Base-by-base conservation (phyloP, 495 filamentous ascomycete species). In the Penicillium alfredii region DNA sequence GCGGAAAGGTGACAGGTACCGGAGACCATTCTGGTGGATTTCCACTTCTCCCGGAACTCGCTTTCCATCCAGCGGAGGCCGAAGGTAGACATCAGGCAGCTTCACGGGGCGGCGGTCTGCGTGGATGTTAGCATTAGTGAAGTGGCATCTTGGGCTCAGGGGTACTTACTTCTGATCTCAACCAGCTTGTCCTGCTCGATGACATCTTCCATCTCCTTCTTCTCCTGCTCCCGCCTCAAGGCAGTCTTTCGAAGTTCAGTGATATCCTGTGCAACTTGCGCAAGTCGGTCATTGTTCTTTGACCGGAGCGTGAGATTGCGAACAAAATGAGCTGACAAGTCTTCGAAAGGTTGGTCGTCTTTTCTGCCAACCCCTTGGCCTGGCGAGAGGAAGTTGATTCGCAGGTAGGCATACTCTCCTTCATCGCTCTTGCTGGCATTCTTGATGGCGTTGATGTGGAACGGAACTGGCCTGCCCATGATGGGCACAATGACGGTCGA, bases 131-230 rank as follows among this genome's bases (percentile, higher is more conserved):
- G 40, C 27, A 25, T 23, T 11, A 23, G 4, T 26, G 11, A 33
- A 20, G n/a, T 9, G 9, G 26, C n/a, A n/a, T 8, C 9, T 20
- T 30, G 12, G 24, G 8, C 1, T 11, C 7, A 6, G n/a, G n/a
- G n/a, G n/a, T 2, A 64, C 78, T 65, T 69, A 88, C 83, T 93
- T 66, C 86, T 68, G 37, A 93, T 85, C 63, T 95, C 88, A 45
- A 89, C 63, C 12, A 99, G 77, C 66, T 97, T 97, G 48, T 97
- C 93, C 59, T 97, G 93, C 60, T 97, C 94, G 3, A 99, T 88
- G n/a, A 99, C 93, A 70, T 97, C 93, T 55, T 97, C 93, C 82
- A 99, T 80, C 47, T 99, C 89, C 60, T 99, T 99, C 73, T 95
- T 95, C 60, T 99, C 92, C 53, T 96, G 88, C 56, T 97, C 93